Evolutionary conservation across 331 rosid genomes (phyloP), one percentile per base, ranked within the genome.

Genomic region (Quercus phellos): DNA sequence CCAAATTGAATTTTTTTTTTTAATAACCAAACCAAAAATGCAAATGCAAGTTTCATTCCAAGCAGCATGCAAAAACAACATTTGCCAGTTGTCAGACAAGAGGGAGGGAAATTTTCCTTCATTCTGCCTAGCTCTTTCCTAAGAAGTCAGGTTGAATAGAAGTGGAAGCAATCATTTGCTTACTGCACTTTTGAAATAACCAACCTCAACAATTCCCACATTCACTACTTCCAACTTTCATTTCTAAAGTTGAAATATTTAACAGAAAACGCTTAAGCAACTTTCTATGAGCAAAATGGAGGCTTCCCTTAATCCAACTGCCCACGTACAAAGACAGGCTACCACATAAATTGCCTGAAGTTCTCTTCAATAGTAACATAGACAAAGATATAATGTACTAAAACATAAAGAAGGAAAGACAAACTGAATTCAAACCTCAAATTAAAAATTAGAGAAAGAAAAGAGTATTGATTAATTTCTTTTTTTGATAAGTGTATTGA

Each of bases 261-360:
- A 14, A 29, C 14, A 66, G 42, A 67, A 70, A 55, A 32, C 19
- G 46, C 46, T 38, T 19, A 59, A 14, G 24, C 32, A 51, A 51
- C 51, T 19, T 42, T 3, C 17, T 29, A 32, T 29, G 56, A 27
- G 26, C 54, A 30, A 80, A 21, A 22, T 42, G 24, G 64, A 66
- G 63, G 77, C 42, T 66, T 67, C 38, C 72, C 30, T 18, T 24
- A 53, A 18, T 34, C 55, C 19, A 79, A n/a, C 73, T 73, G 24
- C 68, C 54, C 68, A 21, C 38, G 50, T 30, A 72, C 42, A 55
- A n/a, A 55, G 24, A 43, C 18, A 73, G 66, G n/a, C 32, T 13
- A 43, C 46, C 54, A 46, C 4, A 0, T 46, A 26, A 46, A 24
- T 24, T 53, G 18, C 63, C 22, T 69, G 26, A 27, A 71, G 71